phyloP scores from a whole-genome alignment of 192 early-diverging fungal species.

The Haplosporangium gracile region DNA sequence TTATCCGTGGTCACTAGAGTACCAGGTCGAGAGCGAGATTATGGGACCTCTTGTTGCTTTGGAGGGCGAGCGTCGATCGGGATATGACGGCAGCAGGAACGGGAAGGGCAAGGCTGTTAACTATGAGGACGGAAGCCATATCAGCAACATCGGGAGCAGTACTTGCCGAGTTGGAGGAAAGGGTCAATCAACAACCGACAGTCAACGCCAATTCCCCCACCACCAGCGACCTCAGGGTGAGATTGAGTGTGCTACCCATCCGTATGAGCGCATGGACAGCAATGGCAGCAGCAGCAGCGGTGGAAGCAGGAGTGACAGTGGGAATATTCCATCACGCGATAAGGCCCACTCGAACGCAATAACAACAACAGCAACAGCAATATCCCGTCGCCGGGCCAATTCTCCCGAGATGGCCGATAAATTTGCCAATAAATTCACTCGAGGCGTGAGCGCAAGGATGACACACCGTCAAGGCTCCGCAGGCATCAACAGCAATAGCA shows the following conservation, averaged over 20 bases:
- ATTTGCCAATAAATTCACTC: not conserved
- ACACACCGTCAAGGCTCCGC: not conserved
- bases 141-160: not conserved
- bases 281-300: not conserved
- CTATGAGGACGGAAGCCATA: not conserved
- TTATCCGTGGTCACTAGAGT: constrained; percentile 46
- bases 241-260: not conserved
- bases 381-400: not conserved
- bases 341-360: not conserved
- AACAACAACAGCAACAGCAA: not conserved
- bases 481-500: not conserved
- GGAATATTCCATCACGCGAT: not conserved
- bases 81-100: not conserved
- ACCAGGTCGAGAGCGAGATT: constrained; percentile 21
- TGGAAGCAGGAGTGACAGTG: not conserved
- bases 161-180: not conserved
- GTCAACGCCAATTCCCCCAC: not conserved
- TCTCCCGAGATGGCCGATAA: not conserved
- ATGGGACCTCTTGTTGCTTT: not conserved
- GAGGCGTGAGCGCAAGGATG: not conserved
- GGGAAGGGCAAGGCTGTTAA: not conserved
- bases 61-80: not conserved
- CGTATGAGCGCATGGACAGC: not conserved
- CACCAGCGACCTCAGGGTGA: not conserved
- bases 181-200: not conserved